A percentile compares a stretch with the other conserved stretches of the same genome.
Conservation (phyloP, 2,329 filamentous ascomycete genomes). For the Clarireedia homoeocarpa region DNA sequence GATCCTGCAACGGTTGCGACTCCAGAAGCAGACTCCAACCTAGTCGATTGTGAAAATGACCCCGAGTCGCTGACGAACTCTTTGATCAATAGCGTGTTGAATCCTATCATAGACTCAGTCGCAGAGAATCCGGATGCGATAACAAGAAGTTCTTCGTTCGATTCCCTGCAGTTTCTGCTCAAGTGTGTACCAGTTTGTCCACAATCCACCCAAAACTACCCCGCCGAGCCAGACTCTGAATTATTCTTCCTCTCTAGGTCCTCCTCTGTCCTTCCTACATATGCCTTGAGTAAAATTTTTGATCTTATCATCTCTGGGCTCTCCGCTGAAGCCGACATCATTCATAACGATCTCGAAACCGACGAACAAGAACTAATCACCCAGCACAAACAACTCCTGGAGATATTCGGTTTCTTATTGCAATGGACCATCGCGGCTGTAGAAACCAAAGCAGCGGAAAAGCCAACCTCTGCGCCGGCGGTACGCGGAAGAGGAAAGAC, state of each 20-base stretch:
- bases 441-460: slow-evolving; percentile 88
- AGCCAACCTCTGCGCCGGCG: slow-evolving; percentile 64
- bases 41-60: slow-evolving; percentile 89
- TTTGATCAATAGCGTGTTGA: slow-evolving; percentile 76
- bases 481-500: slow-evolving; percentile 66
- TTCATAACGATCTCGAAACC: slow-evolving; percentile 77
- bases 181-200: slow-evolving; percentile 71
- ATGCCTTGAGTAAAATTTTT: slow-evolving; percentile 85
- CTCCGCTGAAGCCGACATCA: slow-evolving; percentile 75
- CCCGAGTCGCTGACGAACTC: slow-evolving; percentile 67
- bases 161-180: slow-evolving; percentile 89
- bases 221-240: slow-evolving; percentile 50
- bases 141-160: slow-evolving; percentile 68
- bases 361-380: slow-evolving; percentile 84
- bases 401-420: slow-evolving; percentile 88
- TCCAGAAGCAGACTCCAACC: slow-evolving; percentile 72
- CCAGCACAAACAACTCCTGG: slow-evolving; percentile 84
- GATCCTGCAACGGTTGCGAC: slow-evolving; percentile 79
- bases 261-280: slow-evolving; percentile 68
- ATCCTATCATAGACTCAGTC: slow-evolving; percentile 86
- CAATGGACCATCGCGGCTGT: slow-evolving; percentile 96
- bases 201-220: slow-evolving; percentile 28
- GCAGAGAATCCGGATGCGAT: slow-evolving; percentile 89
- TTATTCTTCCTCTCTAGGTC: slow-evolving; percentile 64
- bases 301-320: slow-evolving; percentile 83